Conservation (phyloP, 768 basidiomycete genomes). For the Cyclocybe aegerita region DNA sequence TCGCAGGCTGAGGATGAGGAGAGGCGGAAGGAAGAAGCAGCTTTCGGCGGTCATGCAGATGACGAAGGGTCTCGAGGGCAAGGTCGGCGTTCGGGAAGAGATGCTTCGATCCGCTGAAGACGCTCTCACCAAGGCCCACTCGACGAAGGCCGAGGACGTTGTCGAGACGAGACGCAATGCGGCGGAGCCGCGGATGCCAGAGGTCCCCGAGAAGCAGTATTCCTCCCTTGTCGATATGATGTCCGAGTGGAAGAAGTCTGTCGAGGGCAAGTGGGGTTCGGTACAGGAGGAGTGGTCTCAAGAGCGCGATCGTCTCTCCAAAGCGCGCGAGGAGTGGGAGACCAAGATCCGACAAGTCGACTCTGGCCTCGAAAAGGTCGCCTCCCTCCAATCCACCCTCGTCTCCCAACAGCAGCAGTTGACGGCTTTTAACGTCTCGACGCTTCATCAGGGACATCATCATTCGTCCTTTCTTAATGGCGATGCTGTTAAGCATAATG, state of each 20-base stretch:
- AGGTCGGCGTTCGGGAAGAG: too few species aligned
- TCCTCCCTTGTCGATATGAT: conserved; percentile 50
- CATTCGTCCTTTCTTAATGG: conserved; percentile 35
- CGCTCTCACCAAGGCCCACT: too few species aligned
- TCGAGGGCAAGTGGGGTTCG: conserved; percentile 77
- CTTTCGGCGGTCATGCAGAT: too few species aligned
- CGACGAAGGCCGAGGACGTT: conserved; percentile 69
- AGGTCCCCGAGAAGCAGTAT: neutral
- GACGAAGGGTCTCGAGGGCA: too few species aligned
- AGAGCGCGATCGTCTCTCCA: conserved; percentile 73
- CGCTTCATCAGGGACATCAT: too few species aligned
- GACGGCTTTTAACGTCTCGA: too few species aligned
- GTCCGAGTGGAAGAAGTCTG: conserved; percentile 70
- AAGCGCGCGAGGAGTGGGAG: conserved; percentile 85
- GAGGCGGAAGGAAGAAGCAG: too few species aligned
- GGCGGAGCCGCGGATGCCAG: too few species aligned
- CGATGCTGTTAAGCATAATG: conserved; percentile 30
- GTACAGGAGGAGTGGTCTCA: conserved; percentile 82
- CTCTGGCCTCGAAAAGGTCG: neutral
- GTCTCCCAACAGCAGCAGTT: too few species aligned
- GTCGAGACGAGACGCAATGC: conserved; percentile 37
- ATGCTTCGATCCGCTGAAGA: too few species aligned
- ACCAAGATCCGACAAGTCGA: conserved; percentile 3
- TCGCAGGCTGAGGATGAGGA: too few species aligned
- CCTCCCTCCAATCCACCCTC: too few species aligned